Evolutionary conservation across 495 filamentous ascomycete genomes (phyloP).

Genomic region (Tuber umbilicatum): DNA sequence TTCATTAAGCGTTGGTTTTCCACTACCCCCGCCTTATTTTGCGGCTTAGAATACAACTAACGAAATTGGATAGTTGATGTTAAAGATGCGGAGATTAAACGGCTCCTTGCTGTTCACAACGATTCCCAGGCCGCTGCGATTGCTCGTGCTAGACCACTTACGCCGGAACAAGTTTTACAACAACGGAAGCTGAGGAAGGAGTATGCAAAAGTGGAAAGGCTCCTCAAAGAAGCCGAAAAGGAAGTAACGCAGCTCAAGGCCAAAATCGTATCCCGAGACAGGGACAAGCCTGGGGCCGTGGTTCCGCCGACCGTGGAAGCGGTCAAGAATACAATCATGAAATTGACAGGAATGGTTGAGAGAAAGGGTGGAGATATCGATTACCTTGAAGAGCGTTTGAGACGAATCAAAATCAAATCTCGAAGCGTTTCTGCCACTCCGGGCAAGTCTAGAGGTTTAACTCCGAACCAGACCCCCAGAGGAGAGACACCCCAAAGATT

Average conservation of each 20-base stretch:
- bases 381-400: slow-evolving; percentile 75
- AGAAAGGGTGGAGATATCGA: slow-evolving; percentile 81
- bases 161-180: slow-evolving; percentile 68
- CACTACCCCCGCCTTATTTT: not conserved
- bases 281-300: slow-evolving; percentile 45
- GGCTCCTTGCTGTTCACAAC: slow-evolving; percentile 55
- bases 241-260: slow-evolving; percentile 73
- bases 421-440: slow-evolving; percentile 24
- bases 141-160: slow-evolving; percentile 63
- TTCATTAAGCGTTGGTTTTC: slow-evolving; percentile 36
- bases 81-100: slow-evolving; percentile 66
- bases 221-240: slow-evolving; percentile 71
- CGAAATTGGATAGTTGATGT: slow-evolving; percentile 35
- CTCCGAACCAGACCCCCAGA: slow-evolving; percentile 21
- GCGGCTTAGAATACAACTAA: slow-evolving; percentile 15
- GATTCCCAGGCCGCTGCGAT: slow-evolving; percentile 59
- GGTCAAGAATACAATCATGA: slow-evolving; percentile 79
- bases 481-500: slow-evolving; percentile 28
- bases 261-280: slow-evolving; percentile 58
- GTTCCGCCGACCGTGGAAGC: slow-evolving; percentile 75
- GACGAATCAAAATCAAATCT: slow-evolving; percentile 29
- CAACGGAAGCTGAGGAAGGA: slow-evolving; percentile 73
- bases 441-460: slow-evolving; percentile 22
- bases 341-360: slow-evolving; percentile 88
- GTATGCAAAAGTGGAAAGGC: slow-evolving; percentile 61